Conservation (phyloP, 2,329 filamentous ascomycete genomes). For the Aspergillus terreus region DNA sequence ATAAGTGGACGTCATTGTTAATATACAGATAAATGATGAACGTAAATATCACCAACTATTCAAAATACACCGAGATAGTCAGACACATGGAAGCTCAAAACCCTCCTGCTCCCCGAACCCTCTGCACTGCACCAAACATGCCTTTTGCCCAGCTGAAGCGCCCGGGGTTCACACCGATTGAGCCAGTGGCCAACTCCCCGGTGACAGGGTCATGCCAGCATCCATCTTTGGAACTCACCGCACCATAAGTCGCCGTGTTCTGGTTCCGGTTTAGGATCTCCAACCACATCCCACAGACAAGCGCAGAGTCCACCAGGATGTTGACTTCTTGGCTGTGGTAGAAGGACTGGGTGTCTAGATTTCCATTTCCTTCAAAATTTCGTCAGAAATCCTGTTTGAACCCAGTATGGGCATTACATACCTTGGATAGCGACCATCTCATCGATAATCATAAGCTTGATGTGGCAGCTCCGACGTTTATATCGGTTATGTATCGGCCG, state of each 20-base stretch:
- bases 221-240: conserved; percentile 53
- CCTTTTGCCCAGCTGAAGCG: conserved; percentile 58
- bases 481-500: conserved; percentile 62
- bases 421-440: conserved; percentile 64
- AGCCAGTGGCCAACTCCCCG: conserved; percentile 47
- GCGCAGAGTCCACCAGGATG: conserved; percentile 64
- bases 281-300: conserved; percentile 61
- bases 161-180: conserved; percentile 53
- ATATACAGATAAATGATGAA: background rate
- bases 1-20: too few species aligned
- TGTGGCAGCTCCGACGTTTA: conserved; percentile 67
- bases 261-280: conserved; percentile 62
- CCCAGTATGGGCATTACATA: conserved; percentile 1
- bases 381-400: background rate
- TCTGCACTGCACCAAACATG: conserved; percentile 54
- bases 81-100: conserved; percentile 37
- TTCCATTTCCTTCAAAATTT: conserved; percentile 56
- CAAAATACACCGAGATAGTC: background rate
- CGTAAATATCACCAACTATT: background rate
- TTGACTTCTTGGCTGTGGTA: conserved; percentile 77
- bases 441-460: conserved; percentile 75
- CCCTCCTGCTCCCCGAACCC: conserved; percentile 55
- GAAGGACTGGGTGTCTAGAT: conserved; percentile 78
- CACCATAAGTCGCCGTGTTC: conserved; percentile 61
- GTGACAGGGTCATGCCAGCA: conserved; percentile 56